phyloP scores from a whole-genome alignment of 2,329 filamentous ascomycete species.

The Bertia moriformis region DNA sequence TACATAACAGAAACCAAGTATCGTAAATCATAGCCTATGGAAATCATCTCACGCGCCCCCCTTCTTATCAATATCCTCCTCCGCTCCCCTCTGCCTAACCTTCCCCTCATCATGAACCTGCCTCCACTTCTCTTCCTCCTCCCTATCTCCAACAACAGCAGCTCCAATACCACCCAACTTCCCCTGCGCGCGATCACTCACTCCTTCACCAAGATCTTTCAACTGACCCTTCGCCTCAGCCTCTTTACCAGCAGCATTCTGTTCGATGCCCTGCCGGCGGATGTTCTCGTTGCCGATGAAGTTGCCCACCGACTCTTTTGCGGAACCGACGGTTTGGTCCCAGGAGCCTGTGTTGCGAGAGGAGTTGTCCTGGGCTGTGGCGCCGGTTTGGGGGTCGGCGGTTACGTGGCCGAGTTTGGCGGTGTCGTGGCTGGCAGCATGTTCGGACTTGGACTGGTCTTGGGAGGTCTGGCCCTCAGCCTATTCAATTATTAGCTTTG shows the following conservation, averaged over 20 bases:
- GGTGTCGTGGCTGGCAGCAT: not conserved
- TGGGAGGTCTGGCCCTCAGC: not conserved
- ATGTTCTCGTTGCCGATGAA: constrained; percentile 39
- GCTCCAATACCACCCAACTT: not conserved
- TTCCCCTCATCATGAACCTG: not conserved
- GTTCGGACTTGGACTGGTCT: not conserved
- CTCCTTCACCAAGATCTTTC: constrained; percentile 37
- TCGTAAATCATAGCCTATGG: too few relatives aligned
- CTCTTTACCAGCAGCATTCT: constrained; percentile 43
- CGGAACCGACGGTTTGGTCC: constrained; percentile 48
- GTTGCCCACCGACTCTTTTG: constrained; percentile 44
- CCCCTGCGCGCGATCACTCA: constrained; percentile 7
- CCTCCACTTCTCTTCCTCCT: not conserved
- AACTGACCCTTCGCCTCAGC: constrained; percentile 45
- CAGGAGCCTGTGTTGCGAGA: constrained; percentile 38
- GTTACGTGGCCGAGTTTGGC: not conserved
- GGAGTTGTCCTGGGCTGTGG: constrained; percentile 33
- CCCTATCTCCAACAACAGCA: not conserved
- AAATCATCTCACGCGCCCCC: too few relatives aligned
- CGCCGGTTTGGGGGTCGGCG: constrained; percentile 35
- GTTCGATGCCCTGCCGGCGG: constrained; percentile 37
- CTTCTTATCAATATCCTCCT: constrained; percentile 1
- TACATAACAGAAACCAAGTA: too few relatives aligned
- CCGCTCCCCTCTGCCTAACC: not conserved
- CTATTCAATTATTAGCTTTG: not conserved